Percentiles rank a stretch among this genome's conserved stretches.
phyloP scores from a whole-genome alignment of 306 rosid genomes.

The Parietaria judaica region DNA sequence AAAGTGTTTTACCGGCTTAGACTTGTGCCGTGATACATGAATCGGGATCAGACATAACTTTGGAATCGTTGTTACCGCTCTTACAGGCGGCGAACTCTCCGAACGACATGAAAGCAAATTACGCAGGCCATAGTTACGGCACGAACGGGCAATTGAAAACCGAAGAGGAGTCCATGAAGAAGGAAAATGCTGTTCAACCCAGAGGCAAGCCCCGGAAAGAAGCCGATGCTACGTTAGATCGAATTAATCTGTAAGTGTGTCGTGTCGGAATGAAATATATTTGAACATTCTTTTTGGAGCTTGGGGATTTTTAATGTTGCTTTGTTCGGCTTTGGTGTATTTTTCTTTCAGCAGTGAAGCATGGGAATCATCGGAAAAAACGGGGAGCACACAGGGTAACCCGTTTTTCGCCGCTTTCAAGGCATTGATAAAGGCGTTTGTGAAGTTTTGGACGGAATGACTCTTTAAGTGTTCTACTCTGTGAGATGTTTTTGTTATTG shows the following conservation, averaged over 20 bases:
- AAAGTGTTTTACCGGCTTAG: too few species aligned
- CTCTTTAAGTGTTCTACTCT: conserved; percentile 8
- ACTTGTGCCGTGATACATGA: neutral
- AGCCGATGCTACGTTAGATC: conserved; percentile 57
- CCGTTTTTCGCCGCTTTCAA: conserved; percentile 47
- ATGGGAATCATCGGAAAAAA: conserved; percentile 47
- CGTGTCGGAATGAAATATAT: conserved; percentile 7
- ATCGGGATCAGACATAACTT: neutral
- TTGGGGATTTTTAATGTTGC: neutral
- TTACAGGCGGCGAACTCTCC: conserved; percentile 40
- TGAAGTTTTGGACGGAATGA: conserved; percentile 75
- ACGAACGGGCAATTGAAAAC: conserved; percentile 16
- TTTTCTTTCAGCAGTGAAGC: conserved; percentile 65
- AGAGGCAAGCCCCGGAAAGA: conserved; percentile 37
- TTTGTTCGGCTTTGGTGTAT: conserved; percentile 1
- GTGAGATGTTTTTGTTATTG: neutral
- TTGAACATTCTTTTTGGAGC: neutral
- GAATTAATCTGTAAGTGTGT: conserved; percentile 79
- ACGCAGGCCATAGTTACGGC: conserved; percentile 18
- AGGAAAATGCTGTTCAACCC: conserved; percentile 27
- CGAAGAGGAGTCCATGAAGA: conserved; percentile 29
- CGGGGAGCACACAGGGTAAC: conserved; percentile 37
- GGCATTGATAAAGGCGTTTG: conserved; percentile 47
- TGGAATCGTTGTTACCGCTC: conserved; percentile 15
- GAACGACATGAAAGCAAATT: conserved; percentile 23